Evolutionary conservation across 169 alveolate species (phyloP), one percentile per base, ranked within the genome.

Genomic region (Eimeria zaria): DNA sequence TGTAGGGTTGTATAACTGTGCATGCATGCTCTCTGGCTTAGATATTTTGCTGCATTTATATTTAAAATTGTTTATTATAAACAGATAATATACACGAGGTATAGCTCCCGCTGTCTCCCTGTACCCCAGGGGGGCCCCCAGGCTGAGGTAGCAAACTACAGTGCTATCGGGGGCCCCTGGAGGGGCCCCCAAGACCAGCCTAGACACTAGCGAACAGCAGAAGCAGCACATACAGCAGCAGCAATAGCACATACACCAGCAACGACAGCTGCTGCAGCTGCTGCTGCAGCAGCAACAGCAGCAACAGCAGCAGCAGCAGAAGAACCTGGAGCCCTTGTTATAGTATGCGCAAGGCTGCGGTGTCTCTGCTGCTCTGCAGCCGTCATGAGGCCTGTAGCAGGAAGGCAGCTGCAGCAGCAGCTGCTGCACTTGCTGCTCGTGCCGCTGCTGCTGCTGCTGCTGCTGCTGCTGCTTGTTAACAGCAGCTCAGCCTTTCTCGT

Each of bases 401-500:
- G 73, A 27, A 71, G 83, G 83, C 80, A 69, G 46, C 83, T 33
- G 83, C 83, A 71, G 83, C 83, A 36, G 48, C 83, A 14, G 83
- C 55, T 1, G 78, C 46, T 30, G 78, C 78, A 6, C 46, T 44
- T 67, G 78, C 78, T 67, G 78, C 78, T n/a, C 46, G 16, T 67
- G 78, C 78, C 18, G 74, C 74, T 64, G 74, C 74, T 71, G 83
- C 53, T 33, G 48, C 83, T 71, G 83, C 83, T 71, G 83, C 53
- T 71, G 53, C 83, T 71, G 83, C 53, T 71, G 83, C 83, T 36
- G 55, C n/a, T 33, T 11, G 2, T 18, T 36, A n/a, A 39, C 53
- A 5, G 83, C 83, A 39, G 55, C 51, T 12, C 83, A 33, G 83
- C 83, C 11, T 71, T 33, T 30, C 53, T 71, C n/a, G 53, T 71